These are phyloP conservation scores for Guillardia theta DNA, from an alignment of 78 protist genomes.

Conservation along the genomic window DNA sequence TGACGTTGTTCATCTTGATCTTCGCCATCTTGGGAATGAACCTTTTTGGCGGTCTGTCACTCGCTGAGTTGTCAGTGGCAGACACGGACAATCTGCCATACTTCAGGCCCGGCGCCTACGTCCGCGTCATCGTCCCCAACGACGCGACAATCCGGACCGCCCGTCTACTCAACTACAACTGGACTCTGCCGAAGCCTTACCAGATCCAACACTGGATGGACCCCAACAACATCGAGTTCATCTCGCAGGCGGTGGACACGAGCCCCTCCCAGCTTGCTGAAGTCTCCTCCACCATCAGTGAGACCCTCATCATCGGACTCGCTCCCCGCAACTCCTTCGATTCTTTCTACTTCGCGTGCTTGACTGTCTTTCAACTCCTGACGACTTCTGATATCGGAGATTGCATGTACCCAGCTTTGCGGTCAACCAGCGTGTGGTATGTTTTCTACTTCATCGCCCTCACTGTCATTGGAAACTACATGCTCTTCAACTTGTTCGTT, in stretches of 20 bases:
- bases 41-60: not conserved
- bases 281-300: not conserved
- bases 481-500: slow-evolving; percentile 24
- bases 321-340: not conserved
- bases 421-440: not conserved
- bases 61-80: not conserved
- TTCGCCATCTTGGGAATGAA: not conserved
- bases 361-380: not conserved
- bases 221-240: not conserved
- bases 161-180: not conserved
- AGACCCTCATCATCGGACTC: not conserved
- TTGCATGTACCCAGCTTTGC: not conserved
- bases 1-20: not conserved
- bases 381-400: not conserved
- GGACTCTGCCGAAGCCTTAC: not conserved
- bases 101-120: not conserved
- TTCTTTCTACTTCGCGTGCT: not conserved
- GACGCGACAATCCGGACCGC: not conserved
- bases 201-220: not conserved
- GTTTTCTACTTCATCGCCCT: not conserved
- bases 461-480: slow-evolving; percentile 20
- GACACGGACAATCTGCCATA: not conserved
- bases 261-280: not conserved
- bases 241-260: not conserved
- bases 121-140: not conserved